Evolutionary conservation across 345 rosid genomes (phyloP), one percentile per base, ranked within the genome.

Genomic region (Populus davidiana): DNA sequence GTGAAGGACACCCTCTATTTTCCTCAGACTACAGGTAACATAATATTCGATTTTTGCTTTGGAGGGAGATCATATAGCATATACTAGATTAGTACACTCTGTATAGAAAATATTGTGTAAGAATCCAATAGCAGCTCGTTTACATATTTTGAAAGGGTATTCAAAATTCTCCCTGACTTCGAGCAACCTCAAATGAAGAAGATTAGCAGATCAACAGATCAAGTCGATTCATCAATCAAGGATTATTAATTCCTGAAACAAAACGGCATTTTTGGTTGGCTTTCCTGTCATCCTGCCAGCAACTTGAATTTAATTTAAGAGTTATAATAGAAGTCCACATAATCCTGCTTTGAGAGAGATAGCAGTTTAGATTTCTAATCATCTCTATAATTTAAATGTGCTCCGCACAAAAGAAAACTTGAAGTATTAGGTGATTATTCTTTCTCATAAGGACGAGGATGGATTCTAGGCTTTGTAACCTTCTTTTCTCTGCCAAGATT

Each of bases 1-100:
- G 85, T 89, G 75, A 86, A 84, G 83, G 94, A 92, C 56, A 80
- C 85, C 20, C 91, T 95, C 25, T 93, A 95, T 80, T 92, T 89
- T 82, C 91, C 96, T 13, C 91, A 88, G 33, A 77, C 79, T 80
- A 71, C 81, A 81, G 98, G 99, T 93, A 90, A 67, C 64, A 25
- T 13, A 36, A 56, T 41, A 43, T 39, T 71, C 71, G 38, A 36
- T 3, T 50, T n/a, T 61, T 44, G 47, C 54, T 20, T n/a, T 39
- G 5, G 23, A 20, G 33, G 36, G 23, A 36, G 65, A 56, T 31
- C 7, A 8, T 74, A 14, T 71, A 11, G 16, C 39, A 38, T n/a
- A 23, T 11, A n/a, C 56, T 4, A 12, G 71, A 41, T 2, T 18
- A 31, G 33, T 9, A 33, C 13, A 75, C n/a, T 61, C 43, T 74